phyloP scores from a whole-genome alignment of 495 filamentous ascomycete genomes.

The Cercophora newfieldiana region DNA sequence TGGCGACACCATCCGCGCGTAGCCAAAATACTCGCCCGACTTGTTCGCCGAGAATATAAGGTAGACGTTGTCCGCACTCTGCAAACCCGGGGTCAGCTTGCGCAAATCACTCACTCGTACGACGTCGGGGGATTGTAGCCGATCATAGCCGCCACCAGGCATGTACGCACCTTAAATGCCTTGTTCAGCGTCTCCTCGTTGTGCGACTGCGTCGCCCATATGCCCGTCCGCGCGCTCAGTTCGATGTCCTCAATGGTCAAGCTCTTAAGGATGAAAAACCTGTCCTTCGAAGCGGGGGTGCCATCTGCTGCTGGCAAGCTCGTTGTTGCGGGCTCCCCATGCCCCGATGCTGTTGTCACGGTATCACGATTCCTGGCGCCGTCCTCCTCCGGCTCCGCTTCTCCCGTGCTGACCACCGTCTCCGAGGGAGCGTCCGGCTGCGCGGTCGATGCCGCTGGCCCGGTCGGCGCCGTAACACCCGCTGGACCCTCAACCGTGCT shows the following conservation, averaged over 20 bases:
- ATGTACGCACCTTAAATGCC: slow-evolving; percentile 73
- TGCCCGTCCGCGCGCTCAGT: slow-evolving; percentile 78
- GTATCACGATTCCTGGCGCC: neutral
- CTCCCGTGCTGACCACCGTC: neutral
- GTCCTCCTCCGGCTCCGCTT: slow-evolving; percentile 24
- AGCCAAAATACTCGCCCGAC: slow-evolving; percentile 96
- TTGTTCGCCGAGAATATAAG: slow-evolving; percentile 97
- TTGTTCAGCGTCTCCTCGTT: slow-evolving; percentile 83
- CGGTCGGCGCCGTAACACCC: slow-evolving; percentile 53
- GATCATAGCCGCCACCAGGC: neutral
- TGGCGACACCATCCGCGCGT: slow-evolving; percentile 85
- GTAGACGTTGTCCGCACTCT: slow-evolving; percentile 87
- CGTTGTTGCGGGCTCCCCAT: slow-evolving; percentile 24
- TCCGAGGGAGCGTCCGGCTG: slow-evolving; percentile 22
- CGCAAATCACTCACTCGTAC: neutral
- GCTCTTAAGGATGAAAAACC: slow-evolving; percentile 93
- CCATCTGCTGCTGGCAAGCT: slow-evolving; percentile 22
- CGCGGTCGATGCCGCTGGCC: slow-evolving; percentile 47
- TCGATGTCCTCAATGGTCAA: slow-evolving; percentile 93
- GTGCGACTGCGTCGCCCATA: slow-evolving; percentile 94
- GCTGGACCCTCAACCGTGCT: slow-evolving; percentile 53
- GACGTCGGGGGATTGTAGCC: neutral
- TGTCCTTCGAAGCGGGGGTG: slow-evolving; percentile 53
- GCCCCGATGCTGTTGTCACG: slow-evolving; percentile 13
- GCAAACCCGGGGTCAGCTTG: slow-evolving; percentile 4